Evolutionary conservation across 2,329 filamentous ascomycete genomes (phyloP), one percentile per base, ranked within the genome.

Genomic region (Cladophialophora yegresii): DNA sequence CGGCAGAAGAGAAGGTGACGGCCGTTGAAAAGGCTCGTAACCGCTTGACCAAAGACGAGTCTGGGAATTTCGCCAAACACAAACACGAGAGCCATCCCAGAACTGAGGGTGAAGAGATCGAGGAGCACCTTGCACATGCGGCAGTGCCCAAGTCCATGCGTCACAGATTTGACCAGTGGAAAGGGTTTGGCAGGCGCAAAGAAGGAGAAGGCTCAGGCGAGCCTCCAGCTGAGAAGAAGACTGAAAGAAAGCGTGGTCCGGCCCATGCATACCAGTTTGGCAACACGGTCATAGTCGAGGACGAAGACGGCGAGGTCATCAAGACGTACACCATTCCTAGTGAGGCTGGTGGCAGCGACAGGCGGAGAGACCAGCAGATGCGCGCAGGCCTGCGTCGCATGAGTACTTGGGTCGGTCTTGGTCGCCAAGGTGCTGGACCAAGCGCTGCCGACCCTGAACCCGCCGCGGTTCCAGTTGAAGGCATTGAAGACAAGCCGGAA

Each of bases 201-300:
- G 69, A 74, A n/a, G 70, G 69, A 43, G 67, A 71, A 32, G 63
- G n/a, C n/a, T n/a, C n/a, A n/a, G n/a, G 54, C 13, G 65, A 72
- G 62, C 68, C 70, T 26, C 53, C 66, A 71, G 40, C 55, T 63
- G 23, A 66, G 16, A 57, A 69, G 56, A 67, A 69, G 54, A 57
- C 79, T 32, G 72, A 77, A 30, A 74, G 73, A 50, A 72, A 72
- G 55, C 72, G 75, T 63, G 85, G 85, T 30, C 85, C 86, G 50
- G 86, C 86, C 43, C 83, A 86, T 64, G 86, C 86, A 1, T 89
- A 88, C 71, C 86, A 88, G 67, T 88, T 87, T 69, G 86, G 86
- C 58, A 88, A 88, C 70, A 89, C 86, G n/a, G 87, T 89, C 69
- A 89, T 89, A 73, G 85, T 89, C 16, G 86, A 89, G 73, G 86